phyloP scores from a whole-genome alignment of 805 yeast species.

The Naumovozyma baii region DNA sequence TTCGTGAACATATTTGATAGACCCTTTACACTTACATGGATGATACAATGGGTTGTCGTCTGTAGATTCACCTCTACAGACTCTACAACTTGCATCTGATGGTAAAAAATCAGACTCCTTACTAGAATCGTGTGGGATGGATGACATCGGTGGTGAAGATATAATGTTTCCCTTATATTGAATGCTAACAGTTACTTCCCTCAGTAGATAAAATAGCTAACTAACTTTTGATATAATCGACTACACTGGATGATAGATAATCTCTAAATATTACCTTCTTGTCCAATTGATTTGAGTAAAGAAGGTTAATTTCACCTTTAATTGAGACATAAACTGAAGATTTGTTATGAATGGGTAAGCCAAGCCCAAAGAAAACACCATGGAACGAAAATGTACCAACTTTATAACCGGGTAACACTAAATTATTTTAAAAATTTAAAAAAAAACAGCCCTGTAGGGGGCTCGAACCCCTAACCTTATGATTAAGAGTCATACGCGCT shows the following conservation, averaged over 20 bases:
- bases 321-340: no score
- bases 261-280: no score
- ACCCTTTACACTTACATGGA: constrained; percentile 92
- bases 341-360: no score
- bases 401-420: neutral
- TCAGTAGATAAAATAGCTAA: neutral
- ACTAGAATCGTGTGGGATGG: no score
- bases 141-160: no score
- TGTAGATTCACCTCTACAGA: constrained; percentile 88
- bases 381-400: neutral
- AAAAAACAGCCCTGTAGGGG: constrained; percentile 29
- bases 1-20: constrained; percentile 87
- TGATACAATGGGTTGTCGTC: constrained; percentile 68
- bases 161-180: no score
- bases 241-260: no score
- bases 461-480: constrained; percentile 32
- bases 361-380: no score
- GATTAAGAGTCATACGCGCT: constrained; percentile 31
- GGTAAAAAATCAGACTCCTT: constrained; percentile 5
- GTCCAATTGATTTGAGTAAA: no score
- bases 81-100: constrained; percentile 56
- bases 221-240: no score
- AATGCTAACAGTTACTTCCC: neutral
- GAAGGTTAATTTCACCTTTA: no score
- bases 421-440: constrained; percentile 2